These are phyloP conservation scores for Aspergillus bridgeri DNA, from an alignment of 495 filamentous ascomycete genomes.

Conservation along the genomic window DNA sequence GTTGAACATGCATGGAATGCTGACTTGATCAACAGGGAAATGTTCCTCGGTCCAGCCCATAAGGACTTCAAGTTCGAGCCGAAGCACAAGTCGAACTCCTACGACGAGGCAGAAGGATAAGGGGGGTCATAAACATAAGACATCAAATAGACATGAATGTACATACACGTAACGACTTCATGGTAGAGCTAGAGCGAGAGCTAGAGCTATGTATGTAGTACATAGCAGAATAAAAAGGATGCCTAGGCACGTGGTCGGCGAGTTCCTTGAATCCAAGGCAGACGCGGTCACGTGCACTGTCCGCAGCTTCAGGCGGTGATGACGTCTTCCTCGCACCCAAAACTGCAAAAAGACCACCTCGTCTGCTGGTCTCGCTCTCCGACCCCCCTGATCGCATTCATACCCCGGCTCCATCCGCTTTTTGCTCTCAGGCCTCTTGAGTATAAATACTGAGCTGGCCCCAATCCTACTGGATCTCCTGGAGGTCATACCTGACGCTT, in stretches of 20 bases:
- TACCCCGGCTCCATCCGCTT: neutral
- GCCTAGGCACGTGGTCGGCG: neutral
- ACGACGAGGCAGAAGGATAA: conserved; percentile 63
- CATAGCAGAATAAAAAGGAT: neutral
- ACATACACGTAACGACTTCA: conserved; percentile 8
- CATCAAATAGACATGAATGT: conserved; percentile 4
- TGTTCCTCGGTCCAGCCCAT: conserved; percentile 93
- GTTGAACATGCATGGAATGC: neutral
- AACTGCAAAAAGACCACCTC: conserved; percentile 31
- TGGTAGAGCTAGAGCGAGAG: neutral
- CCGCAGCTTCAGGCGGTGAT: conserved; percentile 22
- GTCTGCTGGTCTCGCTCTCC: conserved; percentile 6
- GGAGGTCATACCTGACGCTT: neutral
- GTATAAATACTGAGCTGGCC: conserved; percentile 9
- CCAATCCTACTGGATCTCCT: neutral
- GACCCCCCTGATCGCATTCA: conserved; percentile 6
- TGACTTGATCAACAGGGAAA: conserved; percentile 59
- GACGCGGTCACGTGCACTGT: conserved; percentile 21
- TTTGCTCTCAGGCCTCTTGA: neutral
- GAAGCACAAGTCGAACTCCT: conserved; percentile 96
- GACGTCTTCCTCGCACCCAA: conserved; percentile 33
- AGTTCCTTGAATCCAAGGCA: neutral
- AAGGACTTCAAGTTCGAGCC: conserved; percentile 90
- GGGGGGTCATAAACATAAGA: conserved; percentile 9
- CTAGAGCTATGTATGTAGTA: neutral